phyloP scores from a whole-genome alignment of 2,329 filamentous ascomycete species.

The Nectriaceae sp. region DNA sequence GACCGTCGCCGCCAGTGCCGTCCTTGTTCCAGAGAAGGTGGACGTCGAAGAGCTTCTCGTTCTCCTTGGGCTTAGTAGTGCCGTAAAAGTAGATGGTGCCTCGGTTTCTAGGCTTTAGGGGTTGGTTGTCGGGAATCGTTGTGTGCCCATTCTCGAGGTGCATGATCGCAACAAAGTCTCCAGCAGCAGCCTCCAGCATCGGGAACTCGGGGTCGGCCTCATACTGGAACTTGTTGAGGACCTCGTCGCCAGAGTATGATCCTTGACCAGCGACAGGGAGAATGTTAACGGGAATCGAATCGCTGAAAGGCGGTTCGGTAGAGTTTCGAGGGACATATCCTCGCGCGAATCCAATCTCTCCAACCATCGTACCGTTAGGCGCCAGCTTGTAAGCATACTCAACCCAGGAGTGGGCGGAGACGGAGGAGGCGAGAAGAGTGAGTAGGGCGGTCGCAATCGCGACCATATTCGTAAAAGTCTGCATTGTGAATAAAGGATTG shows the following conservation, averaged over 20 bases:
- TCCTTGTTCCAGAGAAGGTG: slow-evolving; percentile 77
- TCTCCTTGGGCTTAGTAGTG: slow-evolving; percentile 58
- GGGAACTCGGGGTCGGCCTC: slow-evolving; percentile 54
- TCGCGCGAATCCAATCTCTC: slow-evolving; percentile 72
- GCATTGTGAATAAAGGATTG: slow-evolving; percentile 19
- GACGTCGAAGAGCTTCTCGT: slow-evolving; percentile 61
- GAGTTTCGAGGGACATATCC: slow-evolving; percentile 62
- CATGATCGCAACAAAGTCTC: slow-evolving; percentile 65
- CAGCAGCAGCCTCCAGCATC: slow-evolving; percentile 60
- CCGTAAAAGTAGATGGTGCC: slow-evolving; percentile 78
- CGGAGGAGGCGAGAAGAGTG: slow-evolving; percentile 33
- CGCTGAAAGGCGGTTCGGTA: slow-evolving; percentile 53
- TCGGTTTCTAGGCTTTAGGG: slow-evolving; percentile 63
- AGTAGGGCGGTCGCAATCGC: slow-evolving; percentile 29
- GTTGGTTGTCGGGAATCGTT: slow-evolving; percentile 56
- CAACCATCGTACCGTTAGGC: slow-evolving; percentile 72
- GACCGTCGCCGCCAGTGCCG: slow-evolving; percentile 77
- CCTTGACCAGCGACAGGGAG: slow-evolving; percentile 65
- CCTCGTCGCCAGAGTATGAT: slow-evolving; percentile 60
- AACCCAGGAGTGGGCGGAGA: slow-evolving; percentile 75
- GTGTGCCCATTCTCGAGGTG: slow-evolving; percentile 81
- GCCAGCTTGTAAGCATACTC: slow-evolving; percentile 74
- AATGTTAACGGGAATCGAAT: slow-evolving; percentile 62
- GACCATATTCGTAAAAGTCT: slow-evolving; percentile 4
- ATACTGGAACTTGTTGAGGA: slow-evolving; percentile 44